phyloP scores from a whole-genome alignment of 2,329 filamentous ascomycete genomes.

The Alternaria brassicicola region DNA sequence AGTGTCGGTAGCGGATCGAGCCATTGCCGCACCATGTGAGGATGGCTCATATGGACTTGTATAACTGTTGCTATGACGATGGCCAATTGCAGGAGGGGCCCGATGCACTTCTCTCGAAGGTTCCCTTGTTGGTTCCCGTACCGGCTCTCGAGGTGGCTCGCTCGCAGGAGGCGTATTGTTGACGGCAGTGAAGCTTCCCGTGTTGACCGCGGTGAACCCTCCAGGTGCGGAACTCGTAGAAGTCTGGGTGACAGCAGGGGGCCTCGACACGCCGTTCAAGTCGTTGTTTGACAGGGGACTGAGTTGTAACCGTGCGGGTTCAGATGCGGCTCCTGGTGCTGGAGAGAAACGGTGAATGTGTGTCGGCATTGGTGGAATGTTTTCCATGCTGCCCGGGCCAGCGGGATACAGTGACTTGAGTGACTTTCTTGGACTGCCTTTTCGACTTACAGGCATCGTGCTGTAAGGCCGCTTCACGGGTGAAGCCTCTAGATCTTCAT shows the following conservation, averaged over 20 bases:
- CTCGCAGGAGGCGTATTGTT: conserved; percentile 25
- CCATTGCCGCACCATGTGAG: conserved; percentile 17
- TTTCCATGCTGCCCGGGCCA: conserved; percentile 32
- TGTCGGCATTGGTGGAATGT: conserved; percentile 32
- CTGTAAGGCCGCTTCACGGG: conserved; percentile 40
- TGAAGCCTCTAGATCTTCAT: conserved; percentile 33
- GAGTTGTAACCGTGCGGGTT: conserved; percentile 33
- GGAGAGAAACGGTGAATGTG: conserved; percentile 29
- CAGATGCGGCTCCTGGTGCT: conserved; percentile 23
- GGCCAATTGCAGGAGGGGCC: conserved; percentile 11
- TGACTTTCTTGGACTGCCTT: conserved; percentile 39
- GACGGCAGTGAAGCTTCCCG: conserved; percentile 31
- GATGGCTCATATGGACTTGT: conserved; percentile 41
- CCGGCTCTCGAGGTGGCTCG: conserved; percentile 19
- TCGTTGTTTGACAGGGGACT: conserved; percentile 39
- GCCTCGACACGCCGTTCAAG: conserved; percentile 33
- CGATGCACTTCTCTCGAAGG: conserved; percentile 17
- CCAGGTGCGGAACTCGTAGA: conserved; percentile 17
- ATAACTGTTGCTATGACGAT: conserved; percentile 30
- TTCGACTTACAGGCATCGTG: conserved; percentile 33
- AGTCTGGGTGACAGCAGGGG: conserved; percentile 15
- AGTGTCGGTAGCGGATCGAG: conserved; percentile 20
- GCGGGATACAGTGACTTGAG: conserved; percentile 32
- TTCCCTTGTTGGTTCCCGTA: conserved; percentile 22
- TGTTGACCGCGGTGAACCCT: conserved; percentile 37